Percentiles rank a stretch among this genome's conserved stretches.
Conservation (phyloP, 1,284 basidiomycete species). For the Pyrrhoderma lamaoense region DNA sequence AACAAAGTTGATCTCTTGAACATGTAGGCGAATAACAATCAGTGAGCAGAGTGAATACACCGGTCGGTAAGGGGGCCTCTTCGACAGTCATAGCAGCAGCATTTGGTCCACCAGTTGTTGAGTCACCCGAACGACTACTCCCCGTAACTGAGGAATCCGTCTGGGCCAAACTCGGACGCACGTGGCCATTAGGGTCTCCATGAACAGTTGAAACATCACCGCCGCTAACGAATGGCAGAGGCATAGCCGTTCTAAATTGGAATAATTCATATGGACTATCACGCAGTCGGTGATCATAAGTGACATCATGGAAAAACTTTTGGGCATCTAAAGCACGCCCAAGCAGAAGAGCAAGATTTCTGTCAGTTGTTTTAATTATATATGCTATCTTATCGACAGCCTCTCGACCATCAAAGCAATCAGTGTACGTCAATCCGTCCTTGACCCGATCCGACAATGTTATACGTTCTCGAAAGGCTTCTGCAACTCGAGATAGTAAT, state of each 20-base stretch:
- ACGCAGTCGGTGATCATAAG: slow-evolving; percentile 93
- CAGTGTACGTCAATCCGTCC: slow-evolving; percentile 93
- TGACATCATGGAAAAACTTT: slow-evolving; percentile 99
- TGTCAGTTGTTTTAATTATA: slow-evolving; percentile 97
- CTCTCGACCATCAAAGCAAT: slow-evolving; percentile 93
- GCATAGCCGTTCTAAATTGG: slow-evolving; percentile 76
- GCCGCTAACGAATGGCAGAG: slow-evolving; percentile 74
- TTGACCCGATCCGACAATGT: slow-evolving; percentile 76
- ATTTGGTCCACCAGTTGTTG: slow-evolving; percentile 27
- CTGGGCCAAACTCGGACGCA: slow-evolving; percentile 7
- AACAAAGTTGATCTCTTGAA: slow-evolving; percentile 87
- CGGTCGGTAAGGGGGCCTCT: slow-evolving; percentile 78
- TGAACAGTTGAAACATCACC: slow-evolving; percentile 40
- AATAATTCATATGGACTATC: slow-evolving; percentile 90
- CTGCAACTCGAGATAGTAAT: slow-evolving; percentile 88
- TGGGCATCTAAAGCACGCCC: slow-evolving; percentile 95
- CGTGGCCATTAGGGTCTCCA: slow-evolving; percentile 28
- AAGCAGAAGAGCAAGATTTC: slow-evolving; percentile 89
- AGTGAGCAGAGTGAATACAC: slow-evolving; percentile 94
- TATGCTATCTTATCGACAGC: slow-evolving; percentile 95
- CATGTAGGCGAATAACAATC: slow-evolving; percentile 99
- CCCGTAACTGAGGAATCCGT: not conserved
- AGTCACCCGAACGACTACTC: not conserved
- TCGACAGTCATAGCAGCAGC: slow-evolving; percentile 44
- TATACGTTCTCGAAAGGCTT: slow-evolving; percentile 85